A percentile compares a stretch with the other conserved stretches of the same genome.
Conservation (phyloP, 495 filamentous ascomycete species). For the Amphirosellinia nigrospora region DNA sequence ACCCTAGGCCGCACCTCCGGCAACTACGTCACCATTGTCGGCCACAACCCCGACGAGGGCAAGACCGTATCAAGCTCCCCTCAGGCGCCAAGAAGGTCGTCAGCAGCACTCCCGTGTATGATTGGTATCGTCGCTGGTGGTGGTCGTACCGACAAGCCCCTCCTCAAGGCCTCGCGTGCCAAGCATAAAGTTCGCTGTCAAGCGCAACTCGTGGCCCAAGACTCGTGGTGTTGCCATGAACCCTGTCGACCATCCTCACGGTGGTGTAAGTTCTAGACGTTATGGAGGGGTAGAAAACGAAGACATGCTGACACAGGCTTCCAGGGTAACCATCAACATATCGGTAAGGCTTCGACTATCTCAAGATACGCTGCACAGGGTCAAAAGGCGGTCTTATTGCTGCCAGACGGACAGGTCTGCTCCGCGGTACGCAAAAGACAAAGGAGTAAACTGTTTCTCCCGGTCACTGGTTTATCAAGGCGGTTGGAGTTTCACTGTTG, state of each 20-base stretch:
- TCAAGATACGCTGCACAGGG: conserved; percentile 94
- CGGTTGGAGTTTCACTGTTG: conserved; percentile 61
- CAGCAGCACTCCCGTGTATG: conserved; percentile 90
- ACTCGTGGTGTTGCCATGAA: conserved; percentile 99
- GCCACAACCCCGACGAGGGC: conserved; percentile 98
- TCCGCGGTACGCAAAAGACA: conserved; percentile 99
- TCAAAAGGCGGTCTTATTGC: conserved; percentile 99
- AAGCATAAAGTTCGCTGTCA: conserved; percentile 99
- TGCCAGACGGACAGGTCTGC: conserved; percentile 96
- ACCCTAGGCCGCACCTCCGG: conserved; percentile 93
- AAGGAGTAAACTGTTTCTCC: conserved; percentile 77
- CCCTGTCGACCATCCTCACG: conserved; percentile 99
- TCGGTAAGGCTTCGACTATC: conserved; percentile 99
- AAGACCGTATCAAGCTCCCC: conserved; percentile 99
- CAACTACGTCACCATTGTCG: conserved; percentile 99
- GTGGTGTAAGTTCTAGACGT: conserved; percentile 60
- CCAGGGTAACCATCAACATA: conserved; percentile 99
- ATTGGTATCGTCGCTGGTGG: conserved; percentile 99
- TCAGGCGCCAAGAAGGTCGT: conserved; percentile 99
- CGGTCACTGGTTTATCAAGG: conserved; percentile 57
- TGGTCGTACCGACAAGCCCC: conserved; percentile 98
- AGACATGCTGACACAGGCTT: conserved; percentile 42
- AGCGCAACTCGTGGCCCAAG: conserved; percentile 99
- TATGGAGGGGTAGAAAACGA: neutral
- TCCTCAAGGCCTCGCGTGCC: conserved; percentile 97